Percentiles rank a stretch among this genome's conserved stretches.
Conservation (phyloP, 1,139 yeast species). For the Kurtzmaniella quercitrusa region DNA sequence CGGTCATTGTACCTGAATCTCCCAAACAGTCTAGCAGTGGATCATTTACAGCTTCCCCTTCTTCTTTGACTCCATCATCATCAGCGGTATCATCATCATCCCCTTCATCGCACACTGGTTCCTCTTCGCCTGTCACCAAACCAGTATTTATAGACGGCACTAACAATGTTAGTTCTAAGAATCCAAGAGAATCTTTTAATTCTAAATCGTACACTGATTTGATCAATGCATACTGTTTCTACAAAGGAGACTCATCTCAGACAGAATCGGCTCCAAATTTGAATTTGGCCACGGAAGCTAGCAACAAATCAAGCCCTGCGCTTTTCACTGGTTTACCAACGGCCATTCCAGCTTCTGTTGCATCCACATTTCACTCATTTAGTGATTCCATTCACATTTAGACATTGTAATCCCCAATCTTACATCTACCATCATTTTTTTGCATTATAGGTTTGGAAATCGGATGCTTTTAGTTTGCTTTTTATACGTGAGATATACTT, state of each 20-base stretch:
- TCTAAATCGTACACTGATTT: constrained; percentile 28
- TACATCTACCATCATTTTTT: too few species aligned
- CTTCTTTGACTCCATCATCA: neutral
- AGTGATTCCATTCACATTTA: constrained; percentile 31
- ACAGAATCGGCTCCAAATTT: constrained; percentile 5
- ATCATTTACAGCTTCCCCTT: neutral
- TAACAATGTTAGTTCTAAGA: neutral
- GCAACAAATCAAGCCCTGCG: neutral
- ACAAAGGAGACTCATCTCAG: constrained; percentile 16
- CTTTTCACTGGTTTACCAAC: neutral
- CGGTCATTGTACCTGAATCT: neutral
- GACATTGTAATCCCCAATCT: too few species aligned
- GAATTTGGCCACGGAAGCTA: constrained; percentile 9
- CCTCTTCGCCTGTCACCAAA: neutral
- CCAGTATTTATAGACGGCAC: neutral
- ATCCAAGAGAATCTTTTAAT: constrained; percentile 11
- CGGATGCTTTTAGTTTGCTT: neutral
- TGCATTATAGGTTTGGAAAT: neutral
- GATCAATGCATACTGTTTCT: constrained; percentile 30
- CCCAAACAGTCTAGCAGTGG: neutral
- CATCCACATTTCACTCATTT: constrained; percentile 28
- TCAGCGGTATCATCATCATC: neutral
- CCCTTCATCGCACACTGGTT: neutral
- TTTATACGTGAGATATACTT: constrained; percentile 1
- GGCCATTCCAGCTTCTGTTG: constrained; percentile 11